Base-by-base conservation (phyloP, 2,329 filamentous ascomycete species). In the Phaeosphaeria sp. region DNA sequence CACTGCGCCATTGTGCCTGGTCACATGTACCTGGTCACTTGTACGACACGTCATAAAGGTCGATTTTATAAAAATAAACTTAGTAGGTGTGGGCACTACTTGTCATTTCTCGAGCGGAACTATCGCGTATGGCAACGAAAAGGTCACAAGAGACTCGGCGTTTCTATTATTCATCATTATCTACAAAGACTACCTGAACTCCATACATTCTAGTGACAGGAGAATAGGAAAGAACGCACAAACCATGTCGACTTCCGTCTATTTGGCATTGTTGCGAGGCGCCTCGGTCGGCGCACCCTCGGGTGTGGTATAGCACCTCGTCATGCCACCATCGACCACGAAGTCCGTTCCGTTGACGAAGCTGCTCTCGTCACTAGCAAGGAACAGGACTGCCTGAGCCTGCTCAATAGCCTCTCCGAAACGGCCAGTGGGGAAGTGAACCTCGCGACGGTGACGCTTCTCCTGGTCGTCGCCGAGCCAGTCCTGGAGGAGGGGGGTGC, bases 391-490 rank as follows among this genome's bases (percentile, higher is more conserved):
- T 6, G 91, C 93, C 63, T 96, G 90, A 0, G 93, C 93, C 82
- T 96, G 93, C 83, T 97, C 93, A 59, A 97, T 82, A n/a, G 93
- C 91, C 83, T 97, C 93, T 49, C 93, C 93, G 72, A 97, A 97
- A 13, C 93, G 87, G 43, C 93, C 93, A 7, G 85, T 87, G 5
- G 93, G 93, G 84, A 97, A 96, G 78, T 97, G 93, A 21, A 97
- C 84, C 82, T 96, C 92, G 56, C 93, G 90, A 47, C 93, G 85
- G 72, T 87, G 81, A 30, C 93, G 88, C 86, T 97, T 97, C 60
- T 86, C 86, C 74, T 87, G 75, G 80, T 97, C 93, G 69, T 95
- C 91, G 61, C 93, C 93, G 21, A 97, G 87, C 92, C 92, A 97
- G 79, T 97, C 91, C 81, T 97, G 93, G 53, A 97, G 84, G 27